Percentiles rank a stretch among this genome's conserved stretches.
Evolutionary conservation across 768 basidiomycete genomes (phyloP).

Genomic region (Mycena venus): DNA sequence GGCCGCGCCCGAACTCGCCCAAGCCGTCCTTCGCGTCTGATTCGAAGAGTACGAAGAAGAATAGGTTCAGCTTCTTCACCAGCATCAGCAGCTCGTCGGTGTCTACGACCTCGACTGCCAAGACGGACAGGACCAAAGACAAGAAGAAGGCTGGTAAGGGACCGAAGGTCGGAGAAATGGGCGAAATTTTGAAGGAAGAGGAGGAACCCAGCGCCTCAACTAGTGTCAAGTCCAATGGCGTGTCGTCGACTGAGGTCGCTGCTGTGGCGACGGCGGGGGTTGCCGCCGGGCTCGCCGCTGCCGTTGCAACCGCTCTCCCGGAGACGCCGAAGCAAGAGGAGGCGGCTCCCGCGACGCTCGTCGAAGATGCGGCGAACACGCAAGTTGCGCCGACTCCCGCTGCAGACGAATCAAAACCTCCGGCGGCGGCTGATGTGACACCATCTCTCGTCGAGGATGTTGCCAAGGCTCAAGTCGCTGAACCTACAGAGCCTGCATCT

Average conservation of each 20-base stretch:
- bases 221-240: conserved; percentile 15
- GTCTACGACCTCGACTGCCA: conserved; percentile 44
- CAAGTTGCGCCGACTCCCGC: neutral
- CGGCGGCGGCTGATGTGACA: neutral
- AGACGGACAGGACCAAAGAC: conserved; percentile 47
- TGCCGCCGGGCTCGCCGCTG: conserved; percentile 32
- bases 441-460: conserved; percentile 17
- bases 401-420: neutral
- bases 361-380: conserved; percentile 19
- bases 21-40: conserved; percentile 61
- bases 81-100: conserved; percentile 48
- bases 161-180: conserved; percentile 74
- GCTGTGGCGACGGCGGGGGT: conserved; percentile 32
- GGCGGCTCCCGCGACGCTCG: neutral
- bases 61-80: conserved; percentile 75
- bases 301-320: conserved; percentile 21
- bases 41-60: conserved; percentile 65
- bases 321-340: conserved; percentile 18
- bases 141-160: conserved; percentile 51
- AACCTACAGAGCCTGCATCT: conserved; percentile 9
- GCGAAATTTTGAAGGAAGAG: conserved; percentile 74
- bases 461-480: conserved; percentile 7
- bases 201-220: conserved; percentile 33
- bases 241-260: conserved; percentile 26
- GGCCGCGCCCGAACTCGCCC: conserved; percentile 54